Base-by-base conservation (phyloP, 2,329 filamentous ascomycete genomes). In the Ascochyta pisi region DNA sequence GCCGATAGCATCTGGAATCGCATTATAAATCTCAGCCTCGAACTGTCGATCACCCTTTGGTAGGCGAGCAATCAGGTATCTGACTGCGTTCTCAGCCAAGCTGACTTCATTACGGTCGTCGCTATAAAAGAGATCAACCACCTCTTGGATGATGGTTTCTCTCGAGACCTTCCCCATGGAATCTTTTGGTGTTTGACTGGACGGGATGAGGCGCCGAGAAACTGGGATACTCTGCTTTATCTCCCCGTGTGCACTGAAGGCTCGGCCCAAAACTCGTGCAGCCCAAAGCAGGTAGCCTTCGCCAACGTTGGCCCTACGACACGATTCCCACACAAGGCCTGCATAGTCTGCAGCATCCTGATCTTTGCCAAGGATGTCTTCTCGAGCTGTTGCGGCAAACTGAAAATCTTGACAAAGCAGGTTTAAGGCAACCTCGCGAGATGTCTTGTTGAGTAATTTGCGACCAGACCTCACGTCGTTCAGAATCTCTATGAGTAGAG, bases 271-370 rank as follows among this genome's bases (percentile, higher is more conserved):
- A 2, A 93, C 89, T 60, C 89, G 85, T 3, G 91, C 93, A 40
- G 91, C 90, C 96, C 96, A 99, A 1, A 90, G 79, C 0, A 92
- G 79, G 71, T 95, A 97, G 15, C 86, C 83, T 24, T 84, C 78
- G 52, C 87, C 89, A 15, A 89, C 80, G 1, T 83, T 78, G 34
- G 83, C 79, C n/a, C 84, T 81, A 54, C 84, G 82, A 63, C 92
- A 90, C 38, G 90, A 92, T 69, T 88, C 87, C 88, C 89, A 95
- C 0, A 97, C 82, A 16, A 87, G 84, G 12, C 86, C 79, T 2
- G 87, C 85, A 68, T 88, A 86, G 1, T 77, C 73, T 12, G 85
- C 73, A 10, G 91, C 88, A 39, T 86, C 81, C 15, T 82, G 70
- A 69, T 96, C 91, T 0, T 81, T 82, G 26, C 85, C 85, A 24